These are phyloP conservation scores for Emergomyces orientalis DNA, from an alignment of 2,329 filamentous ascomycete genomes.

Conservation along the genomic window DNA sequence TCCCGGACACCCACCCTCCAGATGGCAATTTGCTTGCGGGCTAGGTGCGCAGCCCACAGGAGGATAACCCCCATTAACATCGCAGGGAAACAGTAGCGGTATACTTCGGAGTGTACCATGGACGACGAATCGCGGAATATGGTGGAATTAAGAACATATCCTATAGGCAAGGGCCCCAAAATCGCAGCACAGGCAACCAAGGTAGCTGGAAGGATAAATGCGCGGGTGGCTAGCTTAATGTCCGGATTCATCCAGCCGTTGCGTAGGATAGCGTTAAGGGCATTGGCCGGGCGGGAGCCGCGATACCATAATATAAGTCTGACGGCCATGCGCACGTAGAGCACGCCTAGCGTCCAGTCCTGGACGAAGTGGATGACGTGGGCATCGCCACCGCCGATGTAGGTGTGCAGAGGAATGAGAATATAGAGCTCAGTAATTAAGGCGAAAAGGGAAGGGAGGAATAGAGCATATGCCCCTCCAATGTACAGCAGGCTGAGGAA, in stretches of 20 bases:
- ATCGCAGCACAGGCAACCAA: conserved; percentile 56
- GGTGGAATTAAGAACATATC: conserved; percentile 42
- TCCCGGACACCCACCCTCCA: conserved; percentile 82
- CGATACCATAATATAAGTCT: conserved; percentile 60
- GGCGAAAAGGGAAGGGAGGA: conserved; percentile 72
- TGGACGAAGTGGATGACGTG: conserved; percentile 69
- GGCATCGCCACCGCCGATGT: conserved; percentile 41
- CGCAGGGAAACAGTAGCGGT: conserved; percentile 66
- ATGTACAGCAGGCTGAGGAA: conserved; percentile 59
- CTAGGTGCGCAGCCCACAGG: conserved; percentile 32
- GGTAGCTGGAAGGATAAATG: conserved; percentile 69
- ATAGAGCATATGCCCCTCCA: conserved; percentile 61
- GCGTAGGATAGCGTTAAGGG: conserved; percentile 63
- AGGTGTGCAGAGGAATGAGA: conserved; percentile 75
- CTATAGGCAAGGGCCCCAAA: conserved; percentile 53
- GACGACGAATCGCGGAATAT: conserved; percentile 25
- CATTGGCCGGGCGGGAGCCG: conserved; percentile 61
- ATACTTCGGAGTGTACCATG: conserved; percentile 38
- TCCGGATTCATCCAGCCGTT: conserved; percentile 73
- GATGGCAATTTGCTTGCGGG: conserved; percentile 50
- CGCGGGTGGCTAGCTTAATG: conserved; percentile 67
- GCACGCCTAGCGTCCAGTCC: conserved; percentile 83
- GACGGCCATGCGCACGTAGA: conserved; percentile 74
- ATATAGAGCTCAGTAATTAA: conserved; percentile 80
- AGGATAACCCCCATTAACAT: conserved; percentile 47